phyloP scores from a whole-genome alignment of 768 basidiomycete species.

The Termitomyces sp. region DNA sequence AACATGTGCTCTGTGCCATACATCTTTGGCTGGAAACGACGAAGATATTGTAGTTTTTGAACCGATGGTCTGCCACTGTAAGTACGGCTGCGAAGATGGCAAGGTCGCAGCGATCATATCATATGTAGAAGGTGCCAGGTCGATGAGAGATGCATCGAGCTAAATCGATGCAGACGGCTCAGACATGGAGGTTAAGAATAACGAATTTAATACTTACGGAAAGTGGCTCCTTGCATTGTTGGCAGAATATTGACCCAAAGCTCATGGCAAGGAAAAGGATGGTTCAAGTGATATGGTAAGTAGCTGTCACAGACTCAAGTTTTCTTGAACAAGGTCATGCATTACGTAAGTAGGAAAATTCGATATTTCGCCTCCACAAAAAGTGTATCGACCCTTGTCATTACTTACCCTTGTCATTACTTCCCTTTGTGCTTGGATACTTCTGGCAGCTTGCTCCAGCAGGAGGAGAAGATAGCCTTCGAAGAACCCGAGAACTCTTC shows the following conservation, averaged over 20 bases:
- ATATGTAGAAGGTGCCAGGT: conserved; percentile 81
- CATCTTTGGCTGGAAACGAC: conserved; percentile 48
- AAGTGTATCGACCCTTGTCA: neutral
- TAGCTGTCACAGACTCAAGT: neutral
- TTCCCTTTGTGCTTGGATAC: neutral
- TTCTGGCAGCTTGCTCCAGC: neutral
- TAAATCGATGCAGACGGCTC: conserved; percentile 19
- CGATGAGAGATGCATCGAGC: conserved; percentile 89
- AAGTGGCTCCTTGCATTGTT: conserved; percentile 89
- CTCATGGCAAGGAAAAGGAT: conserved; percentile 25
- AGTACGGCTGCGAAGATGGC: conserved; percentile 43
- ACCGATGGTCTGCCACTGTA: conserved; percentile 30
- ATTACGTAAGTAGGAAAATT: neutral
- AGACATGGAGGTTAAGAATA: neutral
- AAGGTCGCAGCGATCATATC: conserved; percentile 74
- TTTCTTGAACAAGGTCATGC: neutral
- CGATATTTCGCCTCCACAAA: neutral
- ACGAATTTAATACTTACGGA: conserved; percentile 42
- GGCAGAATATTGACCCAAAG: conserved; percentile 51
- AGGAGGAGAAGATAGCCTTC: neutral
- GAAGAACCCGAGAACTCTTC: neutral
- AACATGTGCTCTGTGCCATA: conserved; percentile 54
- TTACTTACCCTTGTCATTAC: too few relatives aligned
- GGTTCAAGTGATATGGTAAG: too few relatives aligned
- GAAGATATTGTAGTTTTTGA: conserved; percentile 43